Evolutionary conservation across 2,329 filamentous ascomycete genomes (phyloP), one percentile per base, ranked within the genome.

Genomic region (Aureobasidium subglaciale): DNA sequence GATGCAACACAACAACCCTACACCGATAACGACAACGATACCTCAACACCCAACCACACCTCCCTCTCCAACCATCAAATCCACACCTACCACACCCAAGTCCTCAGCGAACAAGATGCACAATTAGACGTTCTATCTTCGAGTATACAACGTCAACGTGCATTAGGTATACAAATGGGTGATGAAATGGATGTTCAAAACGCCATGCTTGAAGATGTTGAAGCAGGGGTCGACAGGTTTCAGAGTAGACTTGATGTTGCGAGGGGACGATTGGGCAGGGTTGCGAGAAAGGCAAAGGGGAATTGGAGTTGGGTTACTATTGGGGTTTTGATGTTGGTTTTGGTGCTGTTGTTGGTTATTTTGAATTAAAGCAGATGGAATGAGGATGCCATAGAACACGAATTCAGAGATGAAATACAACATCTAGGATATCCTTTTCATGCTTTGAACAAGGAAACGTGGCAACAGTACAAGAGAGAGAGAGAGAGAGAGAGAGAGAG

Each of bases 111-210:
- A 59, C 93, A 99, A 72, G 93, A 99, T 67, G 87, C 88, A 61
- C 90, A 96, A 70, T 79, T 99, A n/a, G 92, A 97, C 69, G 78
- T 81, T 9, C 76, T 99, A 4, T 89, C 91, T n/a, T 82, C 84
- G 65, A 89, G 84, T 57, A 96, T 99, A 63, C 82, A 88, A 4
- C 83, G 93, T 35, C 93, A 97, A 75, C 80, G 95, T 48, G 89
- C 97, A 74, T 78, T 99, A 59, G 91, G 87, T 67, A 95, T 96
- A 75, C 89, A 93, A 74, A 97, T 99, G 65, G 92, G 93, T 27
- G 88, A 96, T 69, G 93, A 99, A 77, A 78, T 99, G 32, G 93
- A 97, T 64, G 86, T 84, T 63, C 93, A 99, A 65, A 87, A 95
- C 34, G 79, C 86, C 63, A 78, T 99, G 77, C 77, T 99, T 27